Conservation (phyloP, 2,329 filamentous ascomycete genomes). For the Fusarium globosum region DNA sequence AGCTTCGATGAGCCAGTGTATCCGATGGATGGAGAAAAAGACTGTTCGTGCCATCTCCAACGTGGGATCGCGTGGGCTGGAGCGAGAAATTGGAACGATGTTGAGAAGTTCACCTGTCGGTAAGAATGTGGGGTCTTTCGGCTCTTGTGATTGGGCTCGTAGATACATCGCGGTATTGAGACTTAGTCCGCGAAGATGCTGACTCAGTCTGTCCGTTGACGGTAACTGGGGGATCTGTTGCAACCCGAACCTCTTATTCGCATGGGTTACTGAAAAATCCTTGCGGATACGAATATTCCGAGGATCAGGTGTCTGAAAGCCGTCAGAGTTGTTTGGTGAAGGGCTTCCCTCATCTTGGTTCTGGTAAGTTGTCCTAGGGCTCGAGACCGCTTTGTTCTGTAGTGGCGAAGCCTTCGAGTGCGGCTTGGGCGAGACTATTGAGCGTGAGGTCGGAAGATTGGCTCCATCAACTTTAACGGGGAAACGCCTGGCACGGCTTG, state of each 20-base stretch:
- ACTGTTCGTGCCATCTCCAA: neutral
- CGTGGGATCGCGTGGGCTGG: neutral
- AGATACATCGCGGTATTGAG: neutral
- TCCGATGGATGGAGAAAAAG: neutral
- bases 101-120: neutral
- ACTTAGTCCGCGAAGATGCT: neutral
- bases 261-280: neutral
- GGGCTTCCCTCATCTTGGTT: neutral
- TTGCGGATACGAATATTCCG: fast-evolving
- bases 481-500: neutral
- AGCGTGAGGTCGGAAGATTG: neutral
- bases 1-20: neutral
- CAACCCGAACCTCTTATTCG: neutral
- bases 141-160: neutral
- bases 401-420: neutral
- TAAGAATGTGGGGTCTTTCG: fast-evolving
- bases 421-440: neutral
- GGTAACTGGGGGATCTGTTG: neutral
- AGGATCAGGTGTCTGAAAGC: neutral
- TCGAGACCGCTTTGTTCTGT: neutral
- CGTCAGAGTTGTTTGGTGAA: neutral
- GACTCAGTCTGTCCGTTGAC: neutral
- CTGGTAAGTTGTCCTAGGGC: neutral
- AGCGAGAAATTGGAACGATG: neutral
- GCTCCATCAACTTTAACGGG: neutral